phyloP scores from a whole-genome alignment of 352 stramenopile species.

The Phytopythium aichiense region DNA sequence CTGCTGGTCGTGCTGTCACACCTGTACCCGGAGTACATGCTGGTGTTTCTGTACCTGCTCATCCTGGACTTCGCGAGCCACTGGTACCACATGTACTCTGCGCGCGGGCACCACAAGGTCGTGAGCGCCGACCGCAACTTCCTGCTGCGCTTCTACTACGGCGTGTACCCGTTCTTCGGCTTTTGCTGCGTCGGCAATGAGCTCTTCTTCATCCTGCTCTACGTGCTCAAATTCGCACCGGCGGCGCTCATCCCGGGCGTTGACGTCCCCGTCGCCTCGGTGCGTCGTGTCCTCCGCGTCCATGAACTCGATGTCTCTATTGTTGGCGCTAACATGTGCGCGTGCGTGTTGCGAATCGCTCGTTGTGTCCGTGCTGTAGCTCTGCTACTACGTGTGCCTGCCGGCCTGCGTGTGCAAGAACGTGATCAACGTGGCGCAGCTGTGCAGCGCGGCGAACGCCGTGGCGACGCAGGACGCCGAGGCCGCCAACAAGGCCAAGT shows the following conservation, averaged over 20 bases:
- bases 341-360: constrained; percentile 5
- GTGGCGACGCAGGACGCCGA: constrained; percentile 67
- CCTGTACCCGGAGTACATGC: constrained; percentile 84
- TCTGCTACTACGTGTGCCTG: constrained; percentile 86
- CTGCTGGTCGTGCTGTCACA: constrained; percentile 93
- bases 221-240: constrained; percentile 85
- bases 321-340: constrained; percentile 9
- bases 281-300: constrained; percentile 10
- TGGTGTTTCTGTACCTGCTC: constrained; percentile 88
- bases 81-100: constrained; percentile 98
- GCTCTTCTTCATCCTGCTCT: constrained; percentile 91
- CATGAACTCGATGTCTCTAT: not conserved
- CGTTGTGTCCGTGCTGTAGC: constrained; percentile 17
- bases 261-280: constrained; percentile 53
- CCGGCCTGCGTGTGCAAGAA: constrained; percentile 92
- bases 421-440: constrained; percentile 90
- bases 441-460: constrained; percentile 77
- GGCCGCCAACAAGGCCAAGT: constrained; percentile 56
- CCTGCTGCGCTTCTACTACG: constrained; percentile 93
- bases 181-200: constrained; percentile 92
- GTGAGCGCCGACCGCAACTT: constrained; percentile 91
- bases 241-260: constrained; percentile 49
- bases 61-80: constrained; percentile 97
- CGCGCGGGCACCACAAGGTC: constrained; percentile 94
- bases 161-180: constrained; percentile 90